Base-by-base conservation (phyloP, 805 yeast species). In the Candida orba region DNA sequence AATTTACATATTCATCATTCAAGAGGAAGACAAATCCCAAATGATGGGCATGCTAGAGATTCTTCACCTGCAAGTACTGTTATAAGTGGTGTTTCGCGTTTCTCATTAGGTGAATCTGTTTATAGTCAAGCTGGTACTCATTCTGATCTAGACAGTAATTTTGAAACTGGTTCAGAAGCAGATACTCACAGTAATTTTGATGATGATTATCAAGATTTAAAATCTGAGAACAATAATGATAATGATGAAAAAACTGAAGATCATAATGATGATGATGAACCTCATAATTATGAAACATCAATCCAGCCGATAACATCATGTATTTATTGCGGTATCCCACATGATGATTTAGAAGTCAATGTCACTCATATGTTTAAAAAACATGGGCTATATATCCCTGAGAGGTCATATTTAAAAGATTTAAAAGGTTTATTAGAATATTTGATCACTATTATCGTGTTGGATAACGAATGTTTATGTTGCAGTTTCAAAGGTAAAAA, bases 341-440 rank as follows among this genome's bases (percentile, higher is more conserved):
- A 77, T 48, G 65, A 58, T 13, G 78, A 75, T 25, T 57, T 79
- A 15, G 85, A 80, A 52, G 71, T 67, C 31, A 81, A 81, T 48
- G 72, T 84, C 27, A 71, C 69, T 25, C 96, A 93, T 62, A 84
- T 93, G 95, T 79, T 76, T 56, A 72, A 71, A 46, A 68, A 63
- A 32, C 96, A 85, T 62, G 98, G 98, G 2, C 70, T 93, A 36
- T 93, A 83, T 49, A 73, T 93, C 7, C 99, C 99, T 1, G 97
- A 93, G 61, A 68, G 72, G 48, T 72, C 76, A 14, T 89, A 77
- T 55, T 69, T 93, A 39, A 67, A 64, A 0, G 87, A 90, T 59
- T 66, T 76, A 39, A 72, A 68, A 34, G 98, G 97, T 0, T 69
- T 93, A 34, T 62, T 93, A n/a, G 60, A 66, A 2, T 86, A 85